These are phyloP conservation scores for Gnetum montanum DNA, from an alignment of 75 land plant species.

Conservation along the genomic window DNA sequence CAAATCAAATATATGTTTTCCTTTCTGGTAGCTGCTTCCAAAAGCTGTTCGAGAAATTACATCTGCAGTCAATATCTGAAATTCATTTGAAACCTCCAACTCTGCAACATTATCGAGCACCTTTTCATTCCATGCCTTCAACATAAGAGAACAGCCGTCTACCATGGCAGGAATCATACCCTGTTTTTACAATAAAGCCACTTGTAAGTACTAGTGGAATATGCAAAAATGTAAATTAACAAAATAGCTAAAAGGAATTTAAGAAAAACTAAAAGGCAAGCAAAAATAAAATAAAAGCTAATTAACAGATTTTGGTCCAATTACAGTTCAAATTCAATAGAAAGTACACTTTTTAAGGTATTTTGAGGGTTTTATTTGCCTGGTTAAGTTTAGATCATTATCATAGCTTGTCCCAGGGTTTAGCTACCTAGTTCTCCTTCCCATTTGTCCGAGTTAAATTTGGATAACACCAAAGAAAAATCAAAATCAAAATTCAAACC, in stretches of 20 bases:
- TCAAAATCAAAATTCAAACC: not conserved
- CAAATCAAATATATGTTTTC: constrained; percentile 15
- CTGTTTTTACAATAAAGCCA: constrained; percentile 1
- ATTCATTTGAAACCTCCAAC: constrained; percentile 14
- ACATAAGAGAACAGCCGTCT: constrained; percentile 4
- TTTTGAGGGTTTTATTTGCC: not conserved
- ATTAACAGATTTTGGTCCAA: not conserved
- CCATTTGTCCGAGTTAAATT: not conserved
- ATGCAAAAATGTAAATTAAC: not conserved
- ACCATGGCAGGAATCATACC: constrained; percentile 13
- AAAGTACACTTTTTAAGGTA: not conserved
- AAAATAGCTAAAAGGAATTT: not conserved
- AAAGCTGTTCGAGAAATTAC: constrained; percentile 36
- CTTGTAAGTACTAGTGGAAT: no score
- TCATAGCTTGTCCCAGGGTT: not conserved
- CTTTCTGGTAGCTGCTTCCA: constrained; percentile 24
- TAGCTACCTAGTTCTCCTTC: not conserved
- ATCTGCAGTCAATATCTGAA: constrained; percentile 15
- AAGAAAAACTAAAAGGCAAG: not conserved
- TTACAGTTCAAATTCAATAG: not conserved
- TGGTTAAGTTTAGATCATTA: not conserved
- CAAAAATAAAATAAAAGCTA: not conserved
- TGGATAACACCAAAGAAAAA: not conserved
- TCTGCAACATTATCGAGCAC: constrained; percentile 1
- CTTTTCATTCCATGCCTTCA: constrained; percentile 8